phyloP scores from a whole-genome alignment of 768 basidiomycete species.

The Baorangia bicolor region DNA sequence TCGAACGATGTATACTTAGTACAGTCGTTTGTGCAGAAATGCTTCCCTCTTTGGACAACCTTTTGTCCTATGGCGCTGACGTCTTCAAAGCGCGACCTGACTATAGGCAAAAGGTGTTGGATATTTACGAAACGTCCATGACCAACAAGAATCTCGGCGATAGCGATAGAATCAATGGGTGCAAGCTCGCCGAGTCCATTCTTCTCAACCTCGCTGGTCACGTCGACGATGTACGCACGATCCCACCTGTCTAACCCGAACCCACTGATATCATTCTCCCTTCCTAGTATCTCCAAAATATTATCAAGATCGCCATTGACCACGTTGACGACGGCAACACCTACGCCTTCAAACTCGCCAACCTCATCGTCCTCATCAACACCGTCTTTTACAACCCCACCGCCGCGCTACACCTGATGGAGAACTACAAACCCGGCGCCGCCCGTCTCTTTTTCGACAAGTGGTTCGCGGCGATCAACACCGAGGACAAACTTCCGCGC shows the following conservation, averaged over 20 bases:
- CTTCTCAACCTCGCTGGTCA: conserved; percentile 77
- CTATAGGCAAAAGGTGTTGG: conserved; percentile 77
- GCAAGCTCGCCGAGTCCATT: conserved; percentile 80
- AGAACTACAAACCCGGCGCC: conserved; percentile 52
- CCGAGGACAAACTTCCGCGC: conserved; percentile 59
- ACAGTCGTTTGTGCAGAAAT: conserved; percentile 55
- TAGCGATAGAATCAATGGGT: conserved; percentile 79
- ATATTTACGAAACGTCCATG: conserved; percentile 79
- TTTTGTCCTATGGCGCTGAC: conserved; percentile 79
- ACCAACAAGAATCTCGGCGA: conserved; percentile 74
- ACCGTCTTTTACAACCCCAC: conserved; percentile 80
- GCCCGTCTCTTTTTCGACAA: conserved; percentile 77
- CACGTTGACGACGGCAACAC: conserved; percentile 64
- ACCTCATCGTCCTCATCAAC: conserved; percentile 83
- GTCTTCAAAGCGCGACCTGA: conserved; percentile 69
- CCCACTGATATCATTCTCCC: background rate
- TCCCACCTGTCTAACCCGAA: background rate
- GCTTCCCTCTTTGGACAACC: conserved; percentile 86
- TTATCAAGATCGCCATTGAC: conserved; percentile 61
- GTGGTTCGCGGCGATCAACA: conserved; percentile 78
- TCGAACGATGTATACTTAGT: background rate
- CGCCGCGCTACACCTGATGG: conserved; percentile 75
- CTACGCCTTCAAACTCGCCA: conserved; percentile 64
- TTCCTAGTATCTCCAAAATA: conserved; percentile 57
- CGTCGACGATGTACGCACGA: conserved; percentile 66